Evolutionary conservation across 768 basidiomycete genomes (phyloP), one percentile per base, ranked within the genome.

Genomic region (Pseudohyphozyma bogoriensis): DNA sequence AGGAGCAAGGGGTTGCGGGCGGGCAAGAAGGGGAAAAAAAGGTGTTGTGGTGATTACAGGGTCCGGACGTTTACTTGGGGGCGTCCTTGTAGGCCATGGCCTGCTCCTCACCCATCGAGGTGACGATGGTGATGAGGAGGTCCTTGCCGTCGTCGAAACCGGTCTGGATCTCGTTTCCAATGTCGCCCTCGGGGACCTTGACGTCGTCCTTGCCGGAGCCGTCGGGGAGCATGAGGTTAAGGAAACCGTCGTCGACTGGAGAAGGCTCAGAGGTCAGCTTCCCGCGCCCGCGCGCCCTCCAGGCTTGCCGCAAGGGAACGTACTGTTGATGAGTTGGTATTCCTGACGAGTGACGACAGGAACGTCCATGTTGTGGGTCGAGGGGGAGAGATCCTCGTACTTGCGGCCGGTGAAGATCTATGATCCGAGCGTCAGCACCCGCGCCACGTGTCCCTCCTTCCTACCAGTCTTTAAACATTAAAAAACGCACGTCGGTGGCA

Each of bases 331-430:
- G 73, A 99, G 85, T 72, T 85, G 81, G 81, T 84, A 97, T 83
- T 99, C 95, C 62, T 78, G 80, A 74, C 93, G 87, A 51, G 32
- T 63, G 74, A 99, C 90, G 78, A 95, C 87, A 75, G 93, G 93
- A 72, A 95, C 93, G 69, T 96, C 92, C 89, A 99, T 91, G 81
- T 99, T 99, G 83, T 99, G 95, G 75, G 93, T 99, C 73, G 90
- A 93, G 71, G 89, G 89, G 70, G 74, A 88, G 76, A 90, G 68
- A 79, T 84, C 76, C 71, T 85, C 92, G 77, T 91, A 72, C 81
- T 99, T 99, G 82, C 95, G 95, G 71, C 83, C 83, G 66, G 93
- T 99, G 82, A 99, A 99, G 78, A 99, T 97, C 93, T 95, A 72
- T 12, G 29, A 1, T 18, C 9, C 22, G 32, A 33, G 36, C 10